Evolutionary conservation across 2,329 filamentous ascomycete species (phyloP), one percentile per base, ranked within the genome.

Genomic region (Cercospora brassicicola): DNA sequence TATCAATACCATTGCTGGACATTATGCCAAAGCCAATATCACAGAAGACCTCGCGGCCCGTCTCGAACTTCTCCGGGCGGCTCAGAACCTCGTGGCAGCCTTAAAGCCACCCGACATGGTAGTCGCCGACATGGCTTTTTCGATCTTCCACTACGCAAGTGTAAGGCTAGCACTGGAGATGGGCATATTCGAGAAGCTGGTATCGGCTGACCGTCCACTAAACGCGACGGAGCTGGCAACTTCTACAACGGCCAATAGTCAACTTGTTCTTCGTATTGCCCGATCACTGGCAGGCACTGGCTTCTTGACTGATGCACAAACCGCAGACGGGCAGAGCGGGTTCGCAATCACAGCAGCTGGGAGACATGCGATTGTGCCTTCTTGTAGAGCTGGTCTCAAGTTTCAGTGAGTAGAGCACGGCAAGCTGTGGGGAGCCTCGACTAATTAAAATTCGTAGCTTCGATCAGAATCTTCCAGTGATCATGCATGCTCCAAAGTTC

Each of bases 401-500:
- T 69, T 61, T 42, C 61, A 64, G 56, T 59, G 20, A 39, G 56
- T 59, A 15, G 0, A 39, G 31, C 28, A 5, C 33, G 45, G n/a
- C 8, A 23, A 36, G 15, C 10, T 57, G 20, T 61, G 42, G 33
- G 51, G 63, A 6, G 28, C 1, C 1, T 42, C 28, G 18, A 20
- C 33, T 39, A 30, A 45, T 20, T 4, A 11, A 23, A 5, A 4
- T 11, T 39, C 9, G 2, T 30, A 59, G 56, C 65, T 69, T 66
- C 59, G 68, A 69, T 26, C 64, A 71, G 36, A 56, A 53, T 10
- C 42, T 67, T n/a, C 62, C 55, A 13, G 63, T 67, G 42, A 30
- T 69, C 9, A 26, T n/a, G 7, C 55, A 59, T n/a, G 62, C 68
- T 15, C 70, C 68, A 11, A 36, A 42, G 6, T 73, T 69, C 62